Conservation (phyloP, 345 rosid genomes). For the Psidium guajava region DNA sequence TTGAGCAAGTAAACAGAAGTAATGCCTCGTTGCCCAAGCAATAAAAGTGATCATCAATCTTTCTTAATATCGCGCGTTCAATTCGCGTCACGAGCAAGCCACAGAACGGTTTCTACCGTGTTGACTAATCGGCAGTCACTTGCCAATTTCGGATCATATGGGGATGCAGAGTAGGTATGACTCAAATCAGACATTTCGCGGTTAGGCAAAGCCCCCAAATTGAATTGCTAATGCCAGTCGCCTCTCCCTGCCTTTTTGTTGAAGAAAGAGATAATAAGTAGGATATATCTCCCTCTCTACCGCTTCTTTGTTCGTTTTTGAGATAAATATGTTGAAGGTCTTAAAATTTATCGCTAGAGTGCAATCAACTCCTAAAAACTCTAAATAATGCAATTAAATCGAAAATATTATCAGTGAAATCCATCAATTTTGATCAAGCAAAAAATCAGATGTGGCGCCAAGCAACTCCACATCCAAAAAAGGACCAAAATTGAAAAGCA, state of each 20-base stretch:
- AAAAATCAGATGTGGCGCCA: not conserved
- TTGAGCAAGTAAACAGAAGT: not conserved
- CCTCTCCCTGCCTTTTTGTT: not conserved
- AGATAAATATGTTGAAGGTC: not conserved
- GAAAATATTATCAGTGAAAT: not conserved
- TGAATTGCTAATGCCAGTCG: no score
- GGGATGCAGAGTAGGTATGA: not conserved
- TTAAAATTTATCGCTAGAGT: not conserved
- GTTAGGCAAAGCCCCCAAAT: not conserved
- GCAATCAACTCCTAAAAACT: accelerated
- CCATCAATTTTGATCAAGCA: not conserved
- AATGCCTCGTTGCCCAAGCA: not conserved
- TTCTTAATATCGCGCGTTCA: not conserved
- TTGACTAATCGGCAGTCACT: no score
- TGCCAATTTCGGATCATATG: not conserved
- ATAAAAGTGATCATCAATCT: not conserved
- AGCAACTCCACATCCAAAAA: not conserved
- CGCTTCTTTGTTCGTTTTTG: not conserved
- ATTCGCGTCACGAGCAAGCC: accelerated
- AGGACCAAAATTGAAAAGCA: not conserved
- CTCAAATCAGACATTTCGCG: not conserved
- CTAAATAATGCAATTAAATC: not conserved
- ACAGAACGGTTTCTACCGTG: not conserved
- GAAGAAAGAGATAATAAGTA: not conserved
- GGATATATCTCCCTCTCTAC: not conserved